Evolutionary conservation across 2,329 filamentous ascomycete genomes (phyloP).

Genomic region (Beauveria caledonica): DNA sequence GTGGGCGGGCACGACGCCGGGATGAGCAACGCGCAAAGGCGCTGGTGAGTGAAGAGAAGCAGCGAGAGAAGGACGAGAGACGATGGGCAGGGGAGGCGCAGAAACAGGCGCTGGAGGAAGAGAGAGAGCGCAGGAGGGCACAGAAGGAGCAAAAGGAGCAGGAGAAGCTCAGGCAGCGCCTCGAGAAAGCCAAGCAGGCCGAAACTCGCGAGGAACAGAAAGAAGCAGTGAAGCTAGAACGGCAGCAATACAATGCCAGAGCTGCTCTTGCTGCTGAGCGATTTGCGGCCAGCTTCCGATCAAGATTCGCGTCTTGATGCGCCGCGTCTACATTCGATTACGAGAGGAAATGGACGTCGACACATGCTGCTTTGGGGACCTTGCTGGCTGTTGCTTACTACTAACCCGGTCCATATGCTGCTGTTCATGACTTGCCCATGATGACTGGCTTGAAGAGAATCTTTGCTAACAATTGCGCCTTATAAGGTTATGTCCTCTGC

Average conservation of each 20-base stretch:
- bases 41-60: not conserved
- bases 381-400: slow-evolving; percentile 6
- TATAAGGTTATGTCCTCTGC: slow-evolving; percentile 68
- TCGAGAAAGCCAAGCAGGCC: not conserved
- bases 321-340: not conserved
- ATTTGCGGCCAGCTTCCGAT: not conserved
- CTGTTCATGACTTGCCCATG: slow-evolving; percentile 16
- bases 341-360: not conserved
- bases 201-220: not conserved
- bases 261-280: not conserved
- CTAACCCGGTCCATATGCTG: not conserved
- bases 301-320: not conserved
- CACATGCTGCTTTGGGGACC: slow-evolving; percentile 9
- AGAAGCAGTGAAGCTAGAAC: not conserved
- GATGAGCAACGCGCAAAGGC: slow-evolving; percentile 5
- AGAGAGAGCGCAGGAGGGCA: not conserved
- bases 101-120: not conserved
- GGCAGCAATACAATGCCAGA: not conserved
- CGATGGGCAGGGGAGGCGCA: not conserved
- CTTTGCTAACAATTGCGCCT: slow-evolving; percentile 20
- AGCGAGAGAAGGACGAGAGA: not conserved
- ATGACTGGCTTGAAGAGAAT: slow-evolving; percentile 11
- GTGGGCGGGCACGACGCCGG: not conserved
- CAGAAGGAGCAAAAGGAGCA: not conserved
- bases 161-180: not conserved